Percentiles rank a stretch among this genome's conserved stretches.
These are phyloP conservation scores for Umbellularia californica DNA, from an alignment of 164 flowering plant species.

Conservation along the genomic window DNA sequence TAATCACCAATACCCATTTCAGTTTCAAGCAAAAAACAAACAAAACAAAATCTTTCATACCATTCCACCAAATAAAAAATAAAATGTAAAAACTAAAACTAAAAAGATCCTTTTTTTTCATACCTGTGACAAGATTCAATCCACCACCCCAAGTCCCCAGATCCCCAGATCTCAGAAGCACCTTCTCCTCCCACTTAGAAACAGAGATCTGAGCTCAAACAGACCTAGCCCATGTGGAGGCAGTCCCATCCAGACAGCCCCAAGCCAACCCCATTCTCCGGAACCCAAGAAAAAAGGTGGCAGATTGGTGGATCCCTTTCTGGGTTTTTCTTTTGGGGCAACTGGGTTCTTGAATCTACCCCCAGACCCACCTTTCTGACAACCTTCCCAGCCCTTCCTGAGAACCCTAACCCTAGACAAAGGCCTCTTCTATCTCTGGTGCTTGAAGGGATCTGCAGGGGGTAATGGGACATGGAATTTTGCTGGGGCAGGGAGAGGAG, in stretches of 20 bases:
- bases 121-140: constrained; percentile 14
- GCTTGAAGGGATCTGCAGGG: constrained; percentile 3
- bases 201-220: constrained; percentile 21
- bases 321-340: constrained; percentile 17
- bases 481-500: constrained; percentile 9
- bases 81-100: no score
- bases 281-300: constrained; percentile 2
- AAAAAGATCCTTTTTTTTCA: not conserved
- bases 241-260: constrained; percentile 12
- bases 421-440: constrained; percentile 11
- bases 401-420: constrained; percentile 14
- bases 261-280: constrained; percentile 23
- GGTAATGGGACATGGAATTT: constrained; percentile 27
- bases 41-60: not conserved
- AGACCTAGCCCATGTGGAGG: constrained; percentile 18
- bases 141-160: constrained; percentile 9
- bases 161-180: constrained; percentile 20
- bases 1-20: not conserved
- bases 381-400: constrained; percentile 21
- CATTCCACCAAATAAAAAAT: not conserved
- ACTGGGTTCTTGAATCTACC: constrained; percentile 40
- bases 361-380: constrained; percentile 26
- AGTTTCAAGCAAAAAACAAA: no score
- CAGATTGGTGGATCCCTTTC: constrained; percentile 11
- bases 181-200: constrained; percentile 3